Base-by-base conservation (phyloP, 2,329 filamentous ascomycete species). In the Xylariaceae sp. region DNA sequence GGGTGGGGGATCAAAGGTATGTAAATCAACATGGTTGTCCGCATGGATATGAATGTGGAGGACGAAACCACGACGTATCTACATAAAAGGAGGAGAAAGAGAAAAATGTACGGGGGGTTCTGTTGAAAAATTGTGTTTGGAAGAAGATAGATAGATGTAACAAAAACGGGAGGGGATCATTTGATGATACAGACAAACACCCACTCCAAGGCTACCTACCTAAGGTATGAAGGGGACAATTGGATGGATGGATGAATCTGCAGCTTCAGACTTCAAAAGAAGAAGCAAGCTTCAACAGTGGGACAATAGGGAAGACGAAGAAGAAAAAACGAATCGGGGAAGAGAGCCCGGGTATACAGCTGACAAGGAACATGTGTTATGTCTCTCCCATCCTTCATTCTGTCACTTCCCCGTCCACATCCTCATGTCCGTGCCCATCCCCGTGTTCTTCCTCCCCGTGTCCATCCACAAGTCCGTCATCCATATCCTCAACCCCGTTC, bases 401-500 rank as follows among this genome's bases (percentile, higher is more conserved):
- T 18, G 50, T 23, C 17, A 37, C 64, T 50, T 44, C 60, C 17
- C 53, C 64, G 44, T 41, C 60, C 41, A 55, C 65, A 18, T 61
- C 68, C 35, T 65, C 66, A 30, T 30, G 23, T 30, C 23, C 23
- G 23, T 30, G 23, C 5, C 23, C 23, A 30, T 30, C 23, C 23
- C 23, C 23, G 23, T 30, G 23, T 5, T 30, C 23, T 30, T 30
- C 23, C 23, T 30, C 23, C 23, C 23, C 23, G 23, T 30, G 23
- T 5, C 23, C 23, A 30, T 30, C 23, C 23, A 30, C 23, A 30
- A 30, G 23, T 30, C 4, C 23, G 23, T 30, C 23, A 4, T 30
- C 23, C 23, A 30, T 30, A 30, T 44, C 60, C 17, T 55, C 64
- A 44, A 37, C 60, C 41, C 56, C 65, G 23, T 61, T 69, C 35